These are phyloP conservation scores for Aspergillus affinis DNA, from an alignment of 495 filamentous ascomycete species.

Conservation along the genomic window DNA sequence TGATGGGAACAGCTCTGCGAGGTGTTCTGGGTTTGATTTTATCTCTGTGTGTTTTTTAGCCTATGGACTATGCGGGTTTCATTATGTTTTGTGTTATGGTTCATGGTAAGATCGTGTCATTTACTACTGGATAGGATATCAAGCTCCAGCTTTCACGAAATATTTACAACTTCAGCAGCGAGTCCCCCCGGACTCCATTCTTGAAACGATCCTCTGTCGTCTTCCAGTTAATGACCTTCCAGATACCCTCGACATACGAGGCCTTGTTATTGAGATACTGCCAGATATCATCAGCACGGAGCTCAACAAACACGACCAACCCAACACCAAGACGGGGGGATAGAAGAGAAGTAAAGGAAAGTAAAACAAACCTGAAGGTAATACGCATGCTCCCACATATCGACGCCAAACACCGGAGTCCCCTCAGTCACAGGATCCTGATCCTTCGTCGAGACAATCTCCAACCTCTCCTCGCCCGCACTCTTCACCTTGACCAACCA, in stretches of 20 bases:
- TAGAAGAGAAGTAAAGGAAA: too few relatives aligned
- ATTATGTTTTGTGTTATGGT: constrained; percentile 10
- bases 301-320: constrained; percentile 22
- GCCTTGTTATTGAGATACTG: constrained; percentile 98
- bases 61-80: constrained; percentile 9
- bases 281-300: constrained; percentile 32
- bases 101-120: neutral
- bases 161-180: constrained; percentile 24
- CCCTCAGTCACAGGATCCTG: constrained; percentile 86
- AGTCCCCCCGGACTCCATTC: constrained; percentile 28
- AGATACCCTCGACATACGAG: constrained; percentile 88
- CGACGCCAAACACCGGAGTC: constrained; percentile 80
- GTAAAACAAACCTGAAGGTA: constrained; percentile 50
- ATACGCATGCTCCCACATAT: constrained; percentile 95
- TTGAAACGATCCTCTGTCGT: constrained; percentile 77
- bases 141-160: too few relatives aligned
- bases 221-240: constrained; percentile 97
- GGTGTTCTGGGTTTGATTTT: too few relatives aligned
- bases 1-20: too few relatives aligned
- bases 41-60: too few relatives aligned
- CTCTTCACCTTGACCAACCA: constrained; percentile 88
- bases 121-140: neutral
- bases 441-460: constrained; percentile 75
- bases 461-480: constrained; percentile 60
- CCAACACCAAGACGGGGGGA: neutral